Conservation (phyloP, 2,329 filamentous ascomycete genomes). For the Diaporthe citri region DNA sequence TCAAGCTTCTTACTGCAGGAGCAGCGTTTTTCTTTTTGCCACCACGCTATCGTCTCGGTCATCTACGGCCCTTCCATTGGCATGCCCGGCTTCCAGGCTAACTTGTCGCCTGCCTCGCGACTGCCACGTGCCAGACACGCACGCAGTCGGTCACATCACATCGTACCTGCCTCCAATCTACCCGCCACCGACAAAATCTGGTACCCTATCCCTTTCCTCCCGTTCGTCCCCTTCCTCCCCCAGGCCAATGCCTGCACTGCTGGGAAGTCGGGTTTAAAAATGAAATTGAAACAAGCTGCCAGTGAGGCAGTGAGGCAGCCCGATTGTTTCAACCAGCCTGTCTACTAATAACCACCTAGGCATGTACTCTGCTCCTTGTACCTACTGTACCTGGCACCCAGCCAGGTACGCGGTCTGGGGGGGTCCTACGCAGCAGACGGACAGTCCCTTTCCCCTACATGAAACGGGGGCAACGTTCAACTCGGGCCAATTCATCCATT, state of each 20-base stretch:
- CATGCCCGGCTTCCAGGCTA: background rate
- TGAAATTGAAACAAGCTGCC: slow-evolving; percentile 24
- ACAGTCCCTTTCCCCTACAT: background rate
- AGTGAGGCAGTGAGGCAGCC: slow-evolving; percentile 25
- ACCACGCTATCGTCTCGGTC: slow-evolving; percentile 8
- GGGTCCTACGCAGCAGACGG: background rate
- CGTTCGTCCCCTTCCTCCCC: background rate
- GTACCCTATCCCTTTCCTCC: slow-evolving; percentile 24
- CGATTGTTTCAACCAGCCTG: slow-evolving; percentile 3
- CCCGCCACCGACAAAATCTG: background rate
- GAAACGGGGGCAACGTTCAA: slow-evolving; percentile 14
- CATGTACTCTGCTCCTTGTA: background rate
- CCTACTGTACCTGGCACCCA: background rate
- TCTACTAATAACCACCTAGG: background rate
- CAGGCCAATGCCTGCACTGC: slow-evolving; percentile 14
- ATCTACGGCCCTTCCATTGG: slow-evolving; percentile 2
- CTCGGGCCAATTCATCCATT: slow-evolving; percentile 20
- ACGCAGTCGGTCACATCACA: slow-evolving; percentile 11
- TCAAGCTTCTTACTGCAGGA: slow-evolving; percentile 31
- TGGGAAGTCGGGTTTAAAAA: background rate
- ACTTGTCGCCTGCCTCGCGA: background rate
- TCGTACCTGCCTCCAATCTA: slow-evolving; percentile 16
- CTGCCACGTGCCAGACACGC: slow-evolving; percentile 24
- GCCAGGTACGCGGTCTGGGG: background rate
- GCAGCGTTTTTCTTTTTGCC: background rate